Conservation (phyloP, 192 early-diverging fungal species). For the Radiomyces spectabilis region DNA sequence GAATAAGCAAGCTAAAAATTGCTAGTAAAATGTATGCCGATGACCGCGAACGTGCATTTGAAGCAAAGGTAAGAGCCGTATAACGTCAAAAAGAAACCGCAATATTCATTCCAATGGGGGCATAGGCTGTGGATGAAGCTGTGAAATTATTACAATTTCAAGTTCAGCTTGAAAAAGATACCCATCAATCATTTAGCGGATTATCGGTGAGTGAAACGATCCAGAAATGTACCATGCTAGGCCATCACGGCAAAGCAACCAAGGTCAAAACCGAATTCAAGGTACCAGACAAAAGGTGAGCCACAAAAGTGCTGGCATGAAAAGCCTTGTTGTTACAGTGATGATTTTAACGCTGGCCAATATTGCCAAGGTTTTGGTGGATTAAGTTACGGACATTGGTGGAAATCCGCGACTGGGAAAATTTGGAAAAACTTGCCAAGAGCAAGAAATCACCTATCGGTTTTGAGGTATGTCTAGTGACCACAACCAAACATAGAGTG, state of each 20-base stretch:
- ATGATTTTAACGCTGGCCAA: background rate
- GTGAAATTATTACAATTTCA: conserved; percentile 73
- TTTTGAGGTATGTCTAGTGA: conserved; percentile 37
- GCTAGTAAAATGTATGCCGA: conserved; percentile 68
- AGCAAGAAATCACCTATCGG: conserved; percentile 78
- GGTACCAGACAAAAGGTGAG: conserved; percentile 72
- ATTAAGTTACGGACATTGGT: conserved; percentile 81
- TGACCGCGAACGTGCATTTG: conserved; percentile 61
- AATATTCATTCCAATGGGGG: conserved; percentile 29
- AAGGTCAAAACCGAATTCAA: conserved; percentile 83
- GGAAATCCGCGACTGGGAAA: conserved; percentile 75
- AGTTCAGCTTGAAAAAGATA: conserved; percentile 65
- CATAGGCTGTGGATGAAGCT: conserved; percentile 69
- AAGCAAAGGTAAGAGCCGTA: conserved; percentile 65
- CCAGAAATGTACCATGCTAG: conserved; percentile 65
- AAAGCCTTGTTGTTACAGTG: conserved; percentile 3
- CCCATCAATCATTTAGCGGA: conserved; percentile 55
- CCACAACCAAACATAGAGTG: background rate
- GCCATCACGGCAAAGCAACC: conserved; percentile 60
- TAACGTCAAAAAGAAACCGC: conserved; percentile 60
- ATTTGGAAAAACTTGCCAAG: conserved; percentile 72
- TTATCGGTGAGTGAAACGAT: conserved; percentile 82
- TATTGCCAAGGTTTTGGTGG: conserved; percentile 69
- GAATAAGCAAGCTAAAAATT: conserved; percentile 63
- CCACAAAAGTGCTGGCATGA: background rate